Evolutionary conservation across 768 basidiomycete species (phyloP).

Genomic region (Phylloporus rhodoxanthus): DNA sequence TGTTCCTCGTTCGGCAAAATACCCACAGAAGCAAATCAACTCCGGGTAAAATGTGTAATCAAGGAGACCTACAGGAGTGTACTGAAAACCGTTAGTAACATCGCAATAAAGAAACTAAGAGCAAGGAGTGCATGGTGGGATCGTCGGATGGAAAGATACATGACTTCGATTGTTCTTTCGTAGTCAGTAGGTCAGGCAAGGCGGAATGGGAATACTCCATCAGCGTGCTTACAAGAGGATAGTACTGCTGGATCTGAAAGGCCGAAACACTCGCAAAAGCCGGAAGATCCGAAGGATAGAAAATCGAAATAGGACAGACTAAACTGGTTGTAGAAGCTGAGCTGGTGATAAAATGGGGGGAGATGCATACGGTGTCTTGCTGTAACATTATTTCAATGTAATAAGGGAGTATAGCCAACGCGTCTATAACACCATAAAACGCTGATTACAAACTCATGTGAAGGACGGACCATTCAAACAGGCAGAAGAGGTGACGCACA

Average conservation of each 20-base stretch:
- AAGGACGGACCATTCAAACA: not conserved
- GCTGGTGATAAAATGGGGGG: not conserved
- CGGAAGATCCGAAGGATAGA: slow-evolving; percentile 89
- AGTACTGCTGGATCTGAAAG: slow-evolving; percentile 80
- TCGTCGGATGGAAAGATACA: slow-evolving; percentile 82
- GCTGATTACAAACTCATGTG: slow-evolving; percentile 33
- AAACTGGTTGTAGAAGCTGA: not conserved
- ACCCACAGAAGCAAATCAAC: slow-evolving; percentile 36
- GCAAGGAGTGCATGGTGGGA: slow-evolving; percentile 85
- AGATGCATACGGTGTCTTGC: slow-evolving; percentile 72
- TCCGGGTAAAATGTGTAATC: not conserved
- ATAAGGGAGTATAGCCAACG: slow-evolving; percentile 82
- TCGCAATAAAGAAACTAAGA: slow-evolving; percentile 81
- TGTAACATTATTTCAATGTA: slow-evolving; percentile 80
- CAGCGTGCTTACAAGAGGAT: slow-evolving; percentile 63
- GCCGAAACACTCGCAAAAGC: slow-evolving; percentile 80
- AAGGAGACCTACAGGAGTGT: slow-evolving; percentile 59
- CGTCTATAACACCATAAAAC: slow-evolving; percentile 82
- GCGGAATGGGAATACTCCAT: not conserved
- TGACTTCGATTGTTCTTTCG: slow-evolving; percentile 78
- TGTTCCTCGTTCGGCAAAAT: slow-evolving; percentile 85
- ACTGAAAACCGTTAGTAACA: slow-evolving; percentile 83
- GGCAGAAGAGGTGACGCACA: slow-evolving; percentile 40
- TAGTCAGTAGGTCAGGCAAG: slow-evolving; percentile 1
- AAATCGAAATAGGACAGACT: slow-evolving; percentile 86